Evolutionary conservation across 2,329 filamentous ascomycete genomes (phyloP), one percentile per base, ranked within the genome.

Genomic region (Allantophomopsis cytisporea): DNA sequence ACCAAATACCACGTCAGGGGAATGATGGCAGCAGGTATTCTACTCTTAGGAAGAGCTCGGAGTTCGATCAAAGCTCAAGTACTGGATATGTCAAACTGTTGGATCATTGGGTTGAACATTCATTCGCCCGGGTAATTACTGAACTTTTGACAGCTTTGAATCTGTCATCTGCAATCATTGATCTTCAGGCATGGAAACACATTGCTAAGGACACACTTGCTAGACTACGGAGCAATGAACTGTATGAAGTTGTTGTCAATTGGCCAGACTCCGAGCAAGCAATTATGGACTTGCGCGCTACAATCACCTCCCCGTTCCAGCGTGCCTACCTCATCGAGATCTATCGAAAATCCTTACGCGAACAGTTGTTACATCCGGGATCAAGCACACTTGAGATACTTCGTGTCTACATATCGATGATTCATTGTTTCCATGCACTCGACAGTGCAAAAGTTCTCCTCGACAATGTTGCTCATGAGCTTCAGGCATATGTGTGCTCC

Each of bases 401-500:
- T 37, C 76, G 79, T 48, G 76, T 81, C 2, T 89, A 89, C 56
- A 83, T 88, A 42, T 77, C 74, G 46, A 80, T 88, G 62, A 88
- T 89, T 44, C 74, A 76, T 42, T 78, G 80, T 0, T 86, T 88
- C 47, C 79, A 84, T 51, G 71, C 74, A 18, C 65, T 89, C 4
- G 83, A 89, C 50, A 72, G 81, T 37, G 84, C 83, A 37, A 83
- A 84, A 45, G 83, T 89, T 2, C 63, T 89, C 6, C 66, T 89
- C 3, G 78, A 83, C 51, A 72, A 82, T 31, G 81, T 88, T 35
- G 80, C 82, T 7, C 72, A 76, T 36, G 77, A 80, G 1, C 67
- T 89, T 33, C 79, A 85, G 45, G 58, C 80, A n/a, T 88, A 88
- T 49, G 62, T 89, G 12, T 82, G 81, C 49, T 78, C 80, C 42